Evolutionary conservation across 2,329 filamentous ascomycete species (phyloP), one percentile per base, ranked within the genome.

Genomic region (Aspergillus thermomutatus): DNA sequence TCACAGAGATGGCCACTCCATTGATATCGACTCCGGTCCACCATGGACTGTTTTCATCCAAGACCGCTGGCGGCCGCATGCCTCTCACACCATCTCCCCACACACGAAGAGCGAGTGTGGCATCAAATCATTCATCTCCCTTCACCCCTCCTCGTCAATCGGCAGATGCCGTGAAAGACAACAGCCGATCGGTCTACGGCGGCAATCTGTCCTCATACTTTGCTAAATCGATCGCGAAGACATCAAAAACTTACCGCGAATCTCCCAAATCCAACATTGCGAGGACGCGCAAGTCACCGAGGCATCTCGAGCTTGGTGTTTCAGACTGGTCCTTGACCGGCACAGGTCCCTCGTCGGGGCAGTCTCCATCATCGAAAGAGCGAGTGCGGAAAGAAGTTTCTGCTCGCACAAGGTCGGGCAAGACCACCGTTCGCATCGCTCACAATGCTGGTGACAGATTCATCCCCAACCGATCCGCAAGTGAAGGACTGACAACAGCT

Each of bases 241-340:
- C 70, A 17, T 54, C 71, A 45, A 72, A 73, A 43, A 80, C 84
- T 43, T 88, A 90, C 74, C 88, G 90, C 51, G 90, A 94, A 72
- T 97, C 93, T 2, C 92, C 92, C 72, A 97, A 97, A 82, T 97
- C 92, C 58, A 97, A 97, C 82, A 97, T 97, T 74, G 72, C 72
- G 26, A 70, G 87, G 63, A 79, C 79, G 45, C 84, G 85, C 55
- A 83, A 87, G 57, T 92, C 91, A 46, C 92, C 93, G 21, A 89
- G 90, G 69, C 91, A 89, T 74, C 83, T 97, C 41, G 93, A 97
- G 76, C 84, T 96, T 43, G 92, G 91, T 64, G 87, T 96, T 34
- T 97, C 92, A 43, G 92, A 99, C 72, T 97, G 93, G 82, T 86
- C 90, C 19, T 82, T 99, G 67, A 91, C 90, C 52, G 92, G 92